These are phyloP conservation scores for Aspergillus latus DNA, from an alignment of 2,329 filamentous ascomycete genomes.

Conservation along the genomic window DNA sequence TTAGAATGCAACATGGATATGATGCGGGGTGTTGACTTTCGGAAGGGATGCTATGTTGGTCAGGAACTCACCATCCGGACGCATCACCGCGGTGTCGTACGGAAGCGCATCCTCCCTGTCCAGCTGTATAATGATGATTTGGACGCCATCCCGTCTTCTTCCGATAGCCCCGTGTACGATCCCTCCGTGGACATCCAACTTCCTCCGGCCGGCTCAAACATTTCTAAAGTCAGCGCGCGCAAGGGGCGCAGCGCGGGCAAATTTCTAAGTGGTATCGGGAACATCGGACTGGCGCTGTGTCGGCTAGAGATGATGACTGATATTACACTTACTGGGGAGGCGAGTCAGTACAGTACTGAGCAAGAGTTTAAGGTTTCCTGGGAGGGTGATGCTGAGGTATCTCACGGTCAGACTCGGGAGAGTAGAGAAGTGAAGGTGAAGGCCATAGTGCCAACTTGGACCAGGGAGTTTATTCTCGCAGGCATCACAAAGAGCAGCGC, in stretches of 20 bases:
- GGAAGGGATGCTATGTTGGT: constrained; percentile 94
- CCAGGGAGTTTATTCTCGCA: constrained; percentile 46
- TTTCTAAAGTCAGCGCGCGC: constrained; percentile 52
- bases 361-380: constrained; percentile 63
- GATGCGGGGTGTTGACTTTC: constrained; percentile 83
- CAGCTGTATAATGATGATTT: constrained; percentile 59
- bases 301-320: constrained; percentile 90
- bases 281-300: constrained; percentile 83
- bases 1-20: constrained; percentile 88
- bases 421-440: constrained; percentile 59
- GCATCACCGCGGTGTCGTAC: constrained; percentile 87
- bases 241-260: constrained; percentile 73
- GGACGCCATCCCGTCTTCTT: constrained; percentile 40
- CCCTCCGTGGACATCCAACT: constrained; percentile 27
- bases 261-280: constrained; percentile 75
- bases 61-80: constrained; percentile 97
- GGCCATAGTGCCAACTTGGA: constrained; percentile 83
- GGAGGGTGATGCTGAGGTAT: constrained; percentile 44
- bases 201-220: constrained; percentile 50
- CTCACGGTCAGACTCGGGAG: constrained; percentile 22
- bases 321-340: constrained; percentile 67
- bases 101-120: constrained; percentile 84
- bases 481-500: constrained; percentile 40
- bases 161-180: constrained; percentile 49
- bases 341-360: constrained; percentile 58